Evolutionary conservation across 257 asterid species (phyloP).

Genomic region (Solanum okadae): DNA sequence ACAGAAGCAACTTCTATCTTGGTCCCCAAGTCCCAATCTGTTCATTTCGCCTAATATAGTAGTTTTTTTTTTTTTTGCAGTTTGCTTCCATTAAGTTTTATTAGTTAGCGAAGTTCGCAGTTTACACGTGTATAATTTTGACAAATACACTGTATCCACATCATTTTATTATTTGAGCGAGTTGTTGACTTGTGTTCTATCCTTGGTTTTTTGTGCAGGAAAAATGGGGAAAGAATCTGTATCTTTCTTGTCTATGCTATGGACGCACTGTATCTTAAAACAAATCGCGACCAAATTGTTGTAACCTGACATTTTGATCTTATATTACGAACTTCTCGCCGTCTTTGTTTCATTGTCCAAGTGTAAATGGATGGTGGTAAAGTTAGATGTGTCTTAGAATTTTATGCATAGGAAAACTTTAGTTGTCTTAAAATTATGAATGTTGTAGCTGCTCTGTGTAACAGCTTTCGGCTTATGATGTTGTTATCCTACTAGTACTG

Average conservation of each 20-base stretch:
- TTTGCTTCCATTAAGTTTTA: background rate
- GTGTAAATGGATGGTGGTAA: slow-evolving; percentile 1
- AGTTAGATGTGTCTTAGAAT: background rate
- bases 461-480: background rate
- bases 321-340: background rate
- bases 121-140: background rate
- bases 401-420: background rate
- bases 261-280: slow-evolving; percentile 23
- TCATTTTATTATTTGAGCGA: background rate
- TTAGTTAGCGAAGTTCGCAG: background rate
- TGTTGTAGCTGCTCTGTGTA: background rate
- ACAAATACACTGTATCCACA: background rate
- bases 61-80: background rate
- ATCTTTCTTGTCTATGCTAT: slow-evolving; percentile 23
- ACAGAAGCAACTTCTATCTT: background rate
- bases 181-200: background rate
- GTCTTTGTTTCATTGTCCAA: background rate
- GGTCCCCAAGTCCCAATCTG: background rate
- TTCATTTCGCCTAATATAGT: background rate
- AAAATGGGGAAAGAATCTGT: slow-evolving; percentile 29
- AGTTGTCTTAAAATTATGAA: background rate
- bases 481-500: background rate
- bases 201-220: slow-evolving; percentile 3
- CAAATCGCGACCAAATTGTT: background rate
- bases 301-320: background rate